Evolutionary conservation across 768 basidiomycete genomes (phyloP).

Genomic region (Russula abietina): DNA sequence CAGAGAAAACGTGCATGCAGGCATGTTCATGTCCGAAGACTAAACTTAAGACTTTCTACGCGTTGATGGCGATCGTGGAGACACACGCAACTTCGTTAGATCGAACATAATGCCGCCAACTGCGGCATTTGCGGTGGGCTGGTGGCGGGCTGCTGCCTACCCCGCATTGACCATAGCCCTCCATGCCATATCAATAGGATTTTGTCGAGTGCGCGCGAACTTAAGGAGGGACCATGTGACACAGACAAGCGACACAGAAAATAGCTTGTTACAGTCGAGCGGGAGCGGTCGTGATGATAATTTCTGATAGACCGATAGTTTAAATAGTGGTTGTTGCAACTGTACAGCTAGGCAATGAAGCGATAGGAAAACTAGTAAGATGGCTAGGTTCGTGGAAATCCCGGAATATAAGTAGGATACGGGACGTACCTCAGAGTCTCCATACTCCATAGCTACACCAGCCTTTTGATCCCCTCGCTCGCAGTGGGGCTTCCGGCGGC

Average conservation of each 20-base stretch:
- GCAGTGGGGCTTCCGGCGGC: slow-evolving; percentile 29
- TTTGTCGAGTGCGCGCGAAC: too few species aligned
- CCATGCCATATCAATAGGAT: too few species aligned
- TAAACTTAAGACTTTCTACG: background rate
- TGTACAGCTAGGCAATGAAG: background rate
- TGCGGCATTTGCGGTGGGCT: too few species aligned
- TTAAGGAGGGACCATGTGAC: slow-evolving; percentile 15
- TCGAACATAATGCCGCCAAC: too few species aligned
- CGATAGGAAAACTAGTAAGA: background rate
- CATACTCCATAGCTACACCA: slow-evolving; percentile 10
- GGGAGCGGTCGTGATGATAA: background rate
- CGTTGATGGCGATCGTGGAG: too few species aligned
- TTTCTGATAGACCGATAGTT: background rate
- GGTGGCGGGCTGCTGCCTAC: too few species aligned
- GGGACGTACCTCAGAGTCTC: slow-evolving; percentile 1
- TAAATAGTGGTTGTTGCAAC: background rate
- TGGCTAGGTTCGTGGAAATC: background rate
- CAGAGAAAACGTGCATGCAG: too few species aligned
- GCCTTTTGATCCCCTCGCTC: slow-evolving; percentile 29
- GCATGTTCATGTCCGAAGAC: background rate
- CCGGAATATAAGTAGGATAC: background rate
- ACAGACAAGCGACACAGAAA: background rate
- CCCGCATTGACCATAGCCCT: too few species aligned
- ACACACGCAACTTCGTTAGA: too few species aligned
- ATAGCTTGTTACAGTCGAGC: slow-evolving; percentile 4